Percentiles rank a stretch among this genome's conserved stretches.
phyloP scores from a whole-genome alignment of 108 stramenopile genomes.

The Cyclotella baltica region DNA sequence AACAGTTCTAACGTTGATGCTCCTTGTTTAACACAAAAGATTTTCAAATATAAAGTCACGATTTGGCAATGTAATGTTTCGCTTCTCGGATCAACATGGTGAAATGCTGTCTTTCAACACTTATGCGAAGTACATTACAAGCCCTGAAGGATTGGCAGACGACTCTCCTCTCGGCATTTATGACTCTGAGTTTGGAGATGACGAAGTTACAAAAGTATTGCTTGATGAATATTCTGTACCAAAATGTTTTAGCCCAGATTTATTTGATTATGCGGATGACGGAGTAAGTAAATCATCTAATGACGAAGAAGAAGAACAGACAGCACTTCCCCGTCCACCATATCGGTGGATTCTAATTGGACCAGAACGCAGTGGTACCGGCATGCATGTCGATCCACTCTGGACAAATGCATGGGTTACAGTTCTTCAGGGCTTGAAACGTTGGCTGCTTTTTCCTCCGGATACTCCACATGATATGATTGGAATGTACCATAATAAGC shows the following conservation, averaged over 20 bases:
- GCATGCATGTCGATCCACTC: conserved; percentile 86
- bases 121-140: conserved; percentile 71
- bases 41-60: conserved; percentile 63
- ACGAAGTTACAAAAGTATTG: conserved; percentile 54
- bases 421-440: conserved; percentile 75
- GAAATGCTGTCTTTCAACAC: conserved; percentile 74
- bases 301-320: conserved; percentile 6
- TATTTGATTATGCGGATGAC: conserved; percentile 63
- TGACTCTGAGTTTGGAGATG: conserved; percentile 76
- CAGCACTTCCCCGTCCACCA: conserved; percentile 59
- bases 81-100: conserved; percentile 86
- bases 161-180: conserved; percentile 88
- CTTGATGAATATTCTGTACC: conserved; percentile 75
- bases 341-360: conserved; percentile 90
- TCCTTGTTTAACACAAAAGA: neutral
- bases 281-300: conserved; percentile 20
- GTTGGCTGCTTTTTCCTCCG: conserved; percentile 88
- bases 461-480: conserved; percentile 59
- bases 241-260: conserved; percentile 70
- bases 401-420: conserved; percentile 90
- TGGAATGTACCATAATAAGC: conserved; percentile 63
- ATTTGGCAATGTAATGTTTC: conserved; percentile 70
- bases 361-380: conserved; percentile 81
- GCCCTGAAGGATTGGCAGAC: conserved; percentile 65
- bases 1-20: neutral